Base-by-base conservation (phyloP, 768 basidiomycete genomes). In the Boletus tomentosulus region DNA sequence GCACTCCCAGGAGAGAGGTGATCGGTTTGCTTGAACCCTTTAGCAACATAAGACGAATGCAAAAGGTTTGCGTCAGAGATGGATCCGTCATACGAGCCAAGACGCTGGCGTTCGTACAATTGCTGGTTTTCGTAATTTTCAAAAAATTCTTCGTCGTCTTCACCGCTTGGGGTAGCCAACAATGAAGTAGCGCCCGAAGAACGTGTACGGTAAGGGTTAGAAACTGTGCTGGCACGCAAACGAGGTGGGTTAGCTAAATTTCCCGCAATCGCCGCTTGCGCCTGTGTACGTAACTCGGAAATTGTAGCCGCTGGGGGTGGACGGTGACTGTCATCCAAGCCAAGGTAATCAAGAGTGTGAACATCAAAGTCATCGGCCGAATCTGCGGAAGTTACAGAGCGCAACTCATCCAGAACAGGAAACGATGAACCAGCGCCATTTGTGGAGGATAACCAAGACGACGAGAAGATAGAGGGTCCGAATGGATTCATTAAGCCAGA, bases 281-380 rank as follows among this genome's bases (percentile, higher is more conserved):
- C 89, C 66, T 94, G 93, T 59, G 82, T 89, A 62, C 92, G 86
- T 56, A 95, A 75, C 71, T 95, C 94, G 19, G 89, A 83, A 56
- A 95, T 85, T 37, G 92, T 93, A 11, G 92, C 92, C 6, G 92
- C 89, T 3, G 86, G 86, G n/a, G 88, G 67, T 48, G 82, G 83
- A 49, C 86, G 81, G 60, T 81, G 76, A 52, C 77, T 73, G 58
- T 92, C 95, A 62, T 94, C 96, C 62, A 98, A 78, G 42, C 96
- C 96, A 47, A 98, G 88, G 71, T 98, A 98, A 71, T 97, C 95
- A 56, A 98, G 81, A 27, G 96, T 98, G 66, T 93, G 92, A 43
- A 94, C 89, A 62, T 93, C 89, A 68, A 92, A 90, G 47, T 92
- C 88, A 50, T 97, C 95, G 24, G 81, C 77, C 19, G 87, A 87